A percentile compares a stretch with the other conserved stretches of the same genome.
These are phyloP conservation scores for Ambrosia trifida DNA, from an alignment of 129 eudicot genomes.

Conservation along the genomic window DNA sequence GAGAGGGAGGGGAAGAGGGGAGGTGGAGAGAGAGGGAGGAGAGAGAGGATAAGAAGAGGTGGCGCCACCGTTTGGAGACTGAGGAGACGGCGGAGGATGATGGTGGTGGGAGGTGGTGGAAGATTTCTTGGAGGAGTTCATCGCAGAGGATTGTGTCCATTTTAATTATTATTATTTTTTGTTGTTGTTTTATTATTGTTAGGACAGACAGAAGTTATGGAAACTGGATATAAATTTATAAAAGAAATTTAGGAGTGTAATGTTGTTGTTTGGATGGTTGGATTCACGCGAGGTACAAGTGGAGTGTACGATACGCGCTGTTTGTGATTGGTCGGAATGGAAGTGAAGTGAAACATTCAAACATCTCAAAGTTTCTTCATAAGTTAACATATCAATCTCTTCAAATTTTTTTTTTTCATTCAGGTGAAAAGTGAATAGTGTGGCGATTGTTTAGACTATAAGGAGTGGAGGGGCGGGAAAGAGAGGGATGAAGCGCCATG, in stretches of 20 bases:
- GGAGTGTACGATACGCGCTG: background rate
- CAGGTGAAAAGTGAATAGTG: too few species aligned
- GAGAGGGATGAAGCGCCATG: too few species aligned
- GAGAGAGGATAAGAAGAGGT: conserved; percentile 55
- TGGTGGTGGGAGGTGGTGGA: conserved; percentile 73
- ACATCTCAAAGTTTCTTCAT: too few species aligned
- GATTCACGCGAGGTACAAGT: background rate
- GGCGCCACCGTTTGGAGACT: conserved; percentile 68
- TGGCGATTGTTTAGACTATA: too few species aligned
- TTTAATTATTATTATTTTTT: background rate
- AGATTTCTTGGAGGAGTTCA: conserved; percentile 78
- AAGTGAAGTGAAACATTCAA: too few species aligned
- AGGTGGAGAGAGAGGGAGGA: conserved; percentile 59
- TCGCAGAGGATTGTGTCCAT: conserved; percentile 73
- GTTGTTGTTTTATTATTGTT: too few species aligned
- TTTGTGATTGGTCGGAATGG: background rate
- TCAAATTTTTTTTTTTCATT: too few species aligned
- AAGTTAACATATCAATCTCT: too few species aligned
- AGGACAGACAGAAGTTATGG: background rate
- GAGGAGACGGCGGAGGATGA: conserved; percentile 48
- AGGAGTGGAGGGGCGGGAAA: too few species aligned
- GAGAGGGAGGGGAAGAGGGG: conserved; percentile 32
- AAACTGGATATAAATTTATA: conserved; percentile 16
- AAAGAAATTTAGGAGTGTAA: background rate
- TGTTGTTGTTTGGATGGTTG: background rate